Conservation (phyloP, 176 grass and related monocot genomes). For the Carex scoparia region DNA sequence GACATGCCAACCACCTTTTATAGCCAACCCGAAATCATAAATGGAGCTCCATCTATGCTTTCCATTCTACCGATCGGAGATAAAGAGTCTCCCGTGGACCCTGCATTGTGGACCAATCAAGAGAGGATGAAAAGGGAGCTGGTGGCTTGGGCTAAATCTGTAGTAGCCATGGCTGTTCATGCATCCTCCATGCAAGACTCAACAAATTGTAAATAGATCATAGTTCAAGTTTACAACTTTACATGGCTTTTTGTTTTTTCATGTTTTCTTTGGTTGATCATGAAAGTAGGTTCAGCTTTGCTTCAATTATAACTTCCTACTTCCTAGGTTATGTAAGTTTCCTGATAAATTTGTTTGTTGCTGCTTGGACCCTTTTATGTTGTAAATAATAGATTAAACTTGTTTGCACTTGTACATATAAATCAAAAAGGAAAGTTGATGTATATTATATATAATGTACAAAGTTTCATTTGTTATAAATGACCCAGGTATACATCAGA, state of each 20-base stretch:
- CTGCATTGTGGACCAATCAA: slow-evolving; percentile 47
- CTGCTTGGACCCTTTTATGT: not conserved
- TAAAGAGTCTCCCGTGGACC: slow-evolving; percentile 27
- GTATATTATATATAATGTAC: not conserved
- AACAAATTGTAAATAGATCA: not conserved
- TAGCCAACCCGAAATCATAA: not conserved
- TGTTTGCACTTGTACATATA: not conserved
- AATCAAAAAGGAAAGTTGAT: not conserved
- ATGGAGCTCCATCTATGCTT: not conserved
- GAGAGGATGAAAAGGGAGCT: slow-evolving; percentile 69
- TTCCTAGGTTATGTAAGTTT: slow-evolving; percentile 3
- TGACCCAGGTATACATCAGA: not conserved
- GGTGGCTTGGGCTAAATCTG: slow-evolving; percentile 66
- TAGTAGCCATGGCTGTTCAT: slow-evolving; percentile 39
- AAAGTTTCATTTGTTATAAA: not conserved
- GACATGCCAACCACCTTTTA: not conserved
- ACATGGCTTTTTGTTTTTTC: not conserved
- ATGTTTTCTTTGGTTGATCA: not conserved
- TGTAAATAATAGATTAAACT: not conserved
- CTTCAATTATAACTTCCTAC: not conserved
- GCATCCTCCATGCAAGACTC: slow-evolving; percentile 13
- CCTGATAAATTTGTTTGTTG: not conserved
- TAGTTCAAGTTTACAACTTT: not conserved
- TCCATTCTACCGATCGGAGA: slow-evolving; percentile 18
- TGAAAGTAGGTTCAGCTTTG: not conserved